phyloP scores from a whole-genome alignment of 2,329 filamentous ascomycete species.

The Arthrobotrys megalospora region DNA sequence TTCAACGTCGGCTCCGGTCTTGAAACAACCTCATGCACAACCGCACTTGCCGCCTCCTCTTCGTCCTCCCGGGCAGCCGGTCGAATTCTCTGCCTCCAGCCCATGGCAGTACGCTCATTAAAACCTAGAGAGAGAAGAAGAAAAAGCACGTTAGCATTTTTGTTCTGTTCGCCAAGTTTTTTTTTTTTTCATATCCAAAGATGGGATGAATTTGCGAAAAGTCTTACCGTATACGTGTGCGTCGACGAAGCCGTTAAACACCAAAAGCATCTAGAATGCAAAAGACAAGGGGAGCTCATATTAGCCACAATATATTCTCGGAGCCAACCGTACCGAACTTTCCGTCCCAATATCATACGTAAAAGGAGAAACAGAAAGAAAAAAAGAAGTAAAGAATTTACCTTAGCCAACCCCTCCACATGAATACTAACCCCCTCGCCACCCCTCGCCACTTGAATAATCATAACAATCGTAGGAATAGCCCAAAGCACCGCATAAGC shows the following conservation, averaged over 20 bases:
- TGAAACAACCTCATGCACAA: constrained; percentile 52
- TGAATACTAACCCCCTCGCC: constrained; percentile 43
- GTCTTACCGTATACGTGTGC: constrained; percentile 55
- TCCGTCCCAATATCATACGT: too few relatives aligned
- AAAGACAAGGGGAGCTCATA: constrained; percentile 9
- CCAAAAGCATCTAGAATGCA: constrained; percentile 48
- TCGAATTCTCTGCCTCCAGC: constrained; percentile 45
- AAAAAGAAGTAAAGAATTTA: constrained; percentile 7
- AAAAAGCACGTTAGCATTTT: constrained; percentile 45
- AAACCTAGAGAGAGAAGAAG: too few relatives aligned
- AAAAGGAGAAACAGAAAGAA: neutral
- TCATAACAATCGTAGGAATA: constrained; percentile 56
- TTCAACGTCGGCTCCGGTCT: constrained; percentile 31
- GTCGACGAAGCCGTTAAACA: constrained; percentile 58
- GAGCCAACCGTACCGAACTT: constrained; percentile 48
- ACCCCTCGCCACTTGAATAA: constrained; percentile 45
- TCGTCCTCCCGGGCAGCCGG: constrained; percentile 19
- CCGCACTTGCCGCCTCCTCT: constrained; percentile 1
- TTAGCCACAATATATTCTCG: constrained; percentile 60
- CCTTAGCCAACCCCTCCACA: constrained; percentile 51
- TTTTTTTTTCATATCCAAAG: constrained; percentile 3
- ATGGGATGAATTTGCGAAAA: constrained; percentile 23
- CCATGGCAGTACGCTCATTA: constrained; percentile 57
- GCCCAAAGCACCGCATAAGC: constrained; percentile 51
- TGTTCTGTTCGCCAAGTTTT: neutral